These are phyloP conservation scores for Xylona heveae DNA, from an alignment of 495 filamentous ascomycete genomes.

Conservation along the genomic window DNA sequence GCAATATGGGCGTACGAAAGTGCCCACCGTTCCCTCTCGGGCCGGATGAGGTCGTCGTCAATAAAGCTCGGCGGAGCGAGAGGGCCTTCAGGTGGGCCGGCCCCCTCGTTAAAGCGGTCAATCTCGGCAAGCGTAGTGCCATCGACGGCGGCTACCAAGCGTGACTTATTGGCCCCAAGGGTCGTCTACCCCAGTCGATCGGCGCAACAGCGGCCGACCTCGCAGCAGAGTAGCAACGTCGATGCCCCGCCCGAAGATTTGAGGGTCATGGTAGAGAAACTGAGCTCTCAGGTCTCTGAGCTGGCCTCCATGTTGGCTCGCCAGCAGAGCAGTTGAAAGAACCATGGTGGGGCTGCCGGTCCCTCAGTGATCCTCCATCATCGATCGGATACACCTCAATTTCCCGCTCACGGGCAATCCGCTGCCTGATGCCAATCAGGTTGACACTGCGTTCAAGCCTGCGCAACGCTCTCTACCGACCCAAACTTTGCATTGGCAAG, in stretches of 20 bases:
- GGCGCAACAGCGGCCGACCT: constrained; percentile 5
- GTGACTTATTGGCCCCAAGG: constrained; percentile 1
- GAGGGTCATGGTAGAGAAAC: constrained; percentile 12
- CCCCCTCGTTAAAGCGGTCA: neutral
- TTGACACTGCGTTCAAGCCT: too few species aligned
- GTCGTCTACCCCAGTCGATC: constrained; percentile 3
- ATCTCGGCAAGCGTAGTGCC: neutral
- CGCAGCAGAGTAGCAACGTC: constrained; percentile 6
- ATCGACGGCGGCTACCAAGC: neutral
- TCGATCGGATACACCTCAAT: too few species aligned
- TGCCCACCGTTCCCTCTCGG: constrained; percentile 14
- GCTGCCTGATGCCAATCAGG: too few species aligned
- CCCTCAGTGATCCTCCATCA: too few species aligned
- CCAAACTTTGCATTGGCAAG: too few species aligned
- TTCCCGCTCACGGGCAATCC: too few species aligned
- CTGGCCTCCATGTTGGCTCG: constrained; percentile 4
- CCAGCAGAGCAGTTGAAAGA: neutral
- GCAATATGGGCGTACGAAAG: constrained; percentile 39
- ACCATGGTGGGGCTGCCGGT: neutral
- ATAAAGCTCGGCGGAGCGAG: too few species aligned
- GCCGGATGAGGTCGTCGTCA: too few species aligned
- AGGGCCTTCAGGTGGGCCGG: too few species aligned
- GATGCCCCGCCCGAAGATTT: constrained; percentile 9
- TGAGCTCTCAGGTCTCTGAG: constrained; percentile 16
- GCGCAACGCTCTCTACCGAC: too few species aligned